phyloP scores from a whole-genome alignment of 2,329 filamentous ascomycete genomes.

The Elsinoe perseae region DNA sequence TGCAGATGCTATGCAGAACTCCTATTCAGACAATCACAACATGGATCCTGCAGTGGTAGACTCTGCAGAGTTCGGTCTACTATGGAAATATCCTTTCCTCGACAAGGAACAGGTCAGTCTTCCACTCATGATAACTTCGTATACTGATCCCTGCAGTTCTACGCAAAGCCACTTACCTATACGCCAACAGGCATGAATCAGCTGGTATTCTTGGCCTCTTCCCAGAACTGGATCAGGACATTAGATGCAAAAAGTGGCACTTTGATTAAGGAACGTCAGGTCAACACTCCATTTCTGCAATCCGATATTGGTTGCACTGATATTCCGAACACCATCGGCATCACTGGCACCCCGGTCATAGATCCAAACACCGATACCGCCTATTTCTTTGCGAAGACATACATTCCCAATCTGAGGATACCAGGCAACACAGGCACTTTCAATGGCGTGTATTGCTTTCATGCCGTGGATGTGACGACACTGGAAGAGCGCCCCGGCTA shows the following conservation, averaged over 20 bases:
- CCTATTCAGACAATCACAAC: constrained; percentile 32
- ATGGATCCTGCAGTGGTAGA: constrained; percentile 33
- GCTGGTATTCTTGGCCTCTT: constrained; percentile 32
- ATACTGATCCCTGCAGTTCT: constrained; percentile 29
- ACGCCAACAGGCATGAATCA: constrained; percentile 33
- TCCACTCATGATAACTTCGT: neutral
- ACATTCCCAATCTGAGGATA: constrained; percentile 25
- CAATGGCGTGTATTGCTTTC: constrained; percentile 36
- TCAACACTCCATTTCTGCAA: constrained; percentile 43
- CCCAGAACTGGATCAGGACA: constrained; percentile 35
- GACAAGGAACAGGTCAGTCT: constrained; percentile 27
- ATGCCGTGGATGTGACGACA: constrained; percentile 35
- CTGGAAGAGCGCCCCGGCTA: constrained; percentile 37
- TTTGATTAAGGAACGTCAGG: constrained; percentile 32
- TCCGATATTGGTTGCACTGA: constrained; percentile 45
- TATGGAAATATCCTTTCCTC: constrained; percentile 32
- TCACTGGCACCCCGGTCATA: constrained; percentile 30
- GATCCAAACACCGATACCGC: constrained; percentile 26
- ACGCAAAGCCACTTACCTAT: constrained; percentile 42
- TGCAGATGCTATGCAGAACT: constrained; percentile 14
- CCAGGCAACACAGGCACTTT: constrained; percentile 26
- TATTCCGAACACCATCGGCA: constrained; percentile 41
- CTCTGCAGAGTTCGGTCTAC: constrained; percentile 32
- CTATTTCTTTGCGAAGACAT: constrained; percentile 27
- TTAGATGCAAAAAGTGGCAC: constrained; percentile 37